phyloP scores from a whole-genome alignment of 2,329 filamentous ascomycete genomes.

The Neocatenulostroma microsporum region DNA sequence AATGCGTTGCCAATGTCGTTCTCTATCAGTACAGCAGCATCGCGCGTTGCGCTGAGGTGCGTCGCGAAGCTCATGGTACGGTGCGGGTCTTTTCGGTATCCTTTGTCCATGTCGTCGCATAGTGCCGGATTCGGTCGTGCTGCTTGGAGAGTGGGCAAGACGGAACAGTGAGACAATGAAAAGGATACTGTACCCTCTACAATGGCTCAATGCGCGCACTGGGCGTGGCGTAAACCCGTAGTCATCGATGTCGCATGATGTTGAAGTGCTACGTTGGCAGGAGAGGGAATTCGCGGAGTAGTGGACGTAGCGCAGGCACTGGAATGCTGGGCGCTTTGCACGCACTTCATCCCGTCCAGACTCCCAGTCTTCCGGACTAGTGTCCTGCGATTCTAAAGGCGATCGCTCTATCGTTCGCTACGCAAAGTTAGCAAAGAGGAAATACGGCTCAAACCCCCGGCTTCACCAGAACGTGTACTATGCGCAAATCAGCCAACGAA shows the following conservation, averaged over 20 bases:
- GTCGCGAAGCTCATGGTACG: no score
- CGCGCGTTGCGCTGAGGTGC: no score
- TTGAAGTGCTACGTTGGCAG: not conserved
- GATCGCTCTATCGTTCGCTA: no score
- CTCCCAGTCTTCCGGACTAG: no score
- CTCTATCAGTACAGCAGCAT: no score
- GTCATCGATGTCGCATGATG: not conserved
- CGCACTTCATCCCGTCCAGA: no score
- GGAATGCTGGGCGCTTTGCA: constrained; percentile 1
- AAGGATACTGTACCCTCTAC: constrained; percentile 1
- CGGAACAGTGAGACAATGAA: constrained; percentile 8
- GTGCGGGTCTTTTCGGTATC: not conserved
- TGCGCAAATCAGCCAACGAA: not conserved
- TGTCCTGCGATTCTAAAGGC: no score
- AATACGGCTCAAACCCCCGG: no score
- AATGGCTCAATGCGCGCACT: not conserved
- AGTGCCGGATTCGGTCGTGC: constrained; percentile 3
- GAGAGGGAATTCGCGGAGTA: not conserved
- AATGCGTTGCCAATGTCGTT: no score
- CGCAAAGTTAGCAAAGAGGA: no score
- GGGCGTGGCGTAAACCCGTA: no score
- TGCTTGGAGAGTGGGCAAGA: not conserved
- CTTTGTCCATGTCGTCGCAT: constrained; percentile 1
- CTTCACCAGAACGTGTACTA: no score
- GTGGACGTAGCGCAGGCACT: not conserved